These are phyloP conservation scores for Betula pendula DNA, from an alignment of 306 rosid genomes.

Conservation along the genomic window DNA sequence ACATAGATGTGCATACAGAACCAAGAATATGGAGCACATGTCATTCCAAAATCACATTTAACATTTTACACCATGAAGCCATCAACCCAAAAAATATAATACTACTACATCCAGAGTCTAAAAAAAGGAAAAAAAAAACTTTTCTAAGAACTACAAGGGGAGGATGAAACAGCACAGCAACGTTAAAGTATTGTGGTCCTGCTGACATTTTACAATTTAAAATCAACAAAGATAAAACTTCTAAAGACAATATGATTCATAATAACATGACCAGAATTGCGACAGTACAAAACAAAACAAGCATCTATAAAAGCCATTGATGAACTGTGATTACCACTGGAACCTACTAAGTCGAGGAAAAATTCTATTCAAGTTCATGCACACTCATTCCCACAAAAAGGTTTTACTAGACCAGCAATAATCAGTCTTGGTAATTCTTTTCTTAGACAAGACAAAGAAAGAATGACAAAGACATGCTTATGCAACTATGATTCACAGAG, in stretches of 20 bases:
- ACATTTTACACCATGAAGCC: too few species aligned
- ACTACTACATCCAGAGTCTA: not conserved
- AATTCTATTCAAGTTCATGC: not conserved
- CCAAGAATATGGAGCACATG: not conserved
- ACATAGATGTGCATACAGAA: not conserved
- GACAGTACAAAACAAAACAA: not conserved
- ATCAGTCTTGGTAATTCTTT: not conserved
- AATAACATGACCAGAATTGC: too few species aligned
- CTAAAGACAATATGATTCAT: too few species aligned
- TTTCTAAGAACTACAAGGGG: not conserved
- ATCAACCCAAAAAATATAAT: too few species aligned
- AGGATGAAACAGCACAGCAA: not conserved
- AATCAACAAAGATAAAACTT: not conserved
- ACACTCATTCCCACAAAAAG: not conserved
- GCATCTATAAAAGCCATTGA: not conserved
- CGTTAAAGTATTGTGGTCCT: not conserved
- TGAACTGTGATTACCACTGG: too few species aligned
- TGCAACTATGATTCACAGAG: not conserved
- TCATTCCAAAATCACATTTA: not conserved
- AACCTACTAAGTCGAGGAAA: not conserved
- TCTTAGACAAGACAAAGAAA: not conserved
- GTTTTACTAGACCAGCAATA: not conserved
- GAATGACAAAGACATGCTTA: not conserved
- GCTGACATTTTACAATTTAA: not conserved
- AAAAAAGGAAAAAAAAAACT: not conserved